phyloP scores from a whole-genome alignment of 331 rosid species.

The Pyrus hybrid region DNA sequence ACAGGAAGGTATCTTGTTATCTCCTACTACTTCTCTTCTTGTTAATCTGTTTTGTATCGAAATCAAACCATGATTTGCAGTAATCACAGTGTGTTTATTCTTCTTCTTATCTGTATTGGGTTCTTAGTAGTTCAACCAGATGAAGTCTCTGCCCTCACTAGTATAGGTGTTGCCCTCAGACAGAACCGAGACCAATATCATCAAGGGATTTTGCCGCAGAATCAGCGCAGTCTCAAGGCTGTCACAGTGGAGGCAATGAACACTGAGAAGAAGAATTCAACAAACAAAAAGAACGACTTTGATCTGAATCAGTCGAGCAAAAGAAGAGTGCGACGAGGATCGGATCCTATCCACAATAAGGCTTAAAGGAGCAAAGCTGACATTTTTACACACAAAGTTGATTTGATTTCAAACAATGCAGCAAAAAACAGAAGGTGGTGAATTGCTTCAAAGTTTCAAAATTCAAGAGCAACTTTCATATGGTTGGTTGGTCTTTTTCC shows the following conservation, averaged over 20 bases:
- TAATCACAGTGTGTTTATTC: constrained; percentile 31
- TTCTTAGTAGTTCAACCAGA: constrained; percentile 42
- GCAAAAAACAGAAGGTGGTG: constrained; percentile 30
- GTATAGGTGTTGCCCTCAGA: constrained; percentile 39
- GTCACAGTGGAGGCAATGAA: constrained; percentile 30
- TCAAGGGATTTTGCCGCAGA: constrained; percentile 26
- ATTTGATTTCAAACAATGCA: constrained; percentile 22
- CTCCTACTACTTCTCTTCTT: constrained; percentile 18
- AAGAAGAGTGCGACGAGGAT: constrained; percentile 77
- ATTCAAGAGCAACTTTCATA: constrained; percentile 19
- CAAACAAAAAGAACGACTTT: constrained; percentile 15
- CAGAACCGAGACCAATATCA: constrained; percentile 31
- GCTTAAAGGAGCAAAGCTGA: constrained; percentile 29
- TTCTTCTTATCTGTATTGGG: constrained; percentile 54
- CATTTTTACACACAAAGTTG: constrained; percentile 4
- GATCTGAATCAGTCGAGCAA: constrained; percentile 79
- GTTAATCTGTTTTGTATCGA: not conserved
- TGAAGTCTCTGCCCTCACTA: constrained; percentile 38
- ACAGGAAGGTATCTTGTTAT: constrained; percentile 28
- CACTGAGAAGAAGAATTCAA: constrained; percentile 38
- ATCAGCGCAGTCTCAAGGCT: constrained; percentile 27
- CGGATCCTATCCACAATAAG: constrained; percentile 97
- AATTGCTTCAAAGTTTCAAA: constrained; percentile 14
- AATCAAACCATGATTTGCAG: constrained; percentile 45
- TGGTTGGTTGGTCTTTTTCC: not conserved